These are phyloP conservation scores for Lentinus tigrinus DNA, from an alignment of 768 basidiomycete genomes.

Conservation along the genomic window DNA sequence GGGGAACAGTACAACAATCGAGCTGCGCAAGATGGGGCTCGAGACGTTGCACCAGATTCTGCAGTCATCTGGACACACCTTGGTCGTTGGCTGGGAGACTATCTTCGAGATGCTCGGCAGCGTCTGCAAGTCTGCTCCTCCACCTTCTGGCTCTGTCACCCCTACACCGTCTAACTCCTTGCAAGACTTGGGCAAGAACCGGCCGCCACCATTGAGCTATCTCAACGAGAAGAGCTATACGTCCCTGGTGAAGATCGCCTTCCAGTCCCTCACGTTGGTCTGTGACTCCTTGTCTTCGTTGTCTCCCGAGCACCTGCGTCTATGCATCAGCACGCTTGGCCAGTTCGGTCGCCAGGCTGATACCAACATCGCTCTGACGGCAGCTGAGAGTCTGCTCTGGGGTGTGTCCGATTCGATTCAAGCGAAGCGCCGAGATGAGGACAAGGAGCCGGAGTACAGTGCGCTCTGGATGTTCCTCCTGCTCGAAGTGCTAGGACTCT, in stretches of 20 bases:
- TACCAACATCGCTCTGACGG: slow-evolving; percentile 94
- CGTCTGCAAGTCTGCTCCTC: slow-evolving; percentile 66
- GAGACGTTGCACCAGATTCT: slow-evolving; percentile 89
- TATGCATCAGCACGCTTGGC: slow-evolving; percentile 88
- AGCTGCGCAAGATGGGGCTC: slow-evolving; percentile 83
- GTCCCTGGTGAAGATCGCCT: slow-evolving; percentile 85
- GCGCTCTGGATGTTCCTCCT: slow-evolving; percentile 94
- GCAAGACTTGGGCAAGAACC: slow-evolving; percentile 21
- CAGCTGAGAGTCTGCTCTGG: slow-evolving; percentile 92
- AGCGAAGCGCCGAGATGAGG: slow-evolving; percentile 65
- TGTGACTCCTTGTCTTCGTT: slow-evolving; percentile 89
- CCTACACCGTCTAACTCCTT: not conserved
- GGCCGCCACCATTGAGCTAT: slow-evolving; percentile 52
- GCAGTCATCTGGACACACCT: slow-evolving; percentile 87
- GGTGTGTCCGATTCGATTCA: slow-evolving; percentile 95
- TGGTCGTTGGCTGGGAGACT: slow-evolving; percentile 89
- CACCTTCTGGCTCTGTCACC: slow-evolving; percentile 14
- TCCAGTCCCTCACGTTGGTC: slow-evolving; percentile 90
- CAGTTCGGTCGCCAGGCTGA: slow-evolving; percentile 91
- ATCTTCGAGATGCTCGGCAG: slow-evolving; percentile 92
- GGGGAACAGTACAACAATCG: slow-evolving; percentile 57
- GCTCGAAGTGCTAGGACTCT: slow-evolving; percentile 77
- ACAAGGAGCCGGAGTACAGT: slow-evolving; percentile 70
- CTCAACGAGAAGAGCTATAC: slow-evolving; percentile 69
- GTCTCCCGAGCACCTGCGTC: slow-evolving; percentile 74